phyloP scores from a whole-genome alignment of 2,329 filamentous ascomycete species.

The Pestalotiopsis sp. region DNA sequence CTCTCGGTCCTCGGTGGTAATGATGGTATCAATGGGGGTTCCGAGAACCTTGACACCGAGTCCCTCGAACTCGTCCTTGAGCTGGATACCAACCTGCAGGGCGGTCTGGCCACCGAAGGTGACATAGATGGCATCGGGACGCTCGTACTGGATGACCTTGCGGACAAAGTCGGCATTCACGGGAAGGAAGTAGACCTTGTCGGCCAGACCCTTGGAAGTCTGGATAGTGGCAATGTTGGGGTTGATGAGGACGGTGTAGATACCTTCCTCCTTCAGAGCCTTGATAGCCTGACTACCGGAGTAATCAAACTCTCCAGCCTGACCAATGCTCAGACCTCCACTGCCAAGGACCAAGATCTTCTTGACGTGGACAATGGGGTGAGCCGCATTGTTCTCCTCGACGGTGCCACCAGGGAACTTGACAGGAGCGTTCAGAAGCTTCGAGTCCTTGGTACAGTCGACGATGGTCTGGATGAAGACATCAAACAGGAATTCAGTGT shows the following conservation, averaged over 20 bases:
- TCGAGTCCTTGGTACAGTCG: slow-evolving; percentile 68
- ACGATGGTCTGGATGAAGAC: slow-evolving; percentile 89
- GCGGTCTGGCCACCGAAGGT: slow-evolving; percentile 98
- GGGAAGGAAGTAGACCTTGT: slow-evolving; percentile 98
- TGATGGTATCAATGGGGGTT: slow-evolving; percentile 96
- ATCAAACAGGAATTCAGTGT: slow-evolving; percentile 96
- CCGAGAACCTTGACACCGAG: slow-evolving; percentile 94
- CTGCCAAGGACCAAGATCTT: slow-evolving; percentile 94
- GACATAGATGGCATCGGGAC: slow-evolving; percentile 94
- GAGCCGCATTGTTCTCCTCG: slow-evolving; percentile 74
- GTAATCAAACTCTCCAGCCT: slow-evolving; percentile 98
- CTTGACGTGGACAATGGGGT: slow-evolving; percentile 83
- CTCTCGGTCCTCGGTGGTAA: slow-evolving; percentile 97
- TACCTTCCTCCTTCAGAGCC: slow-evolving; percentile 94
- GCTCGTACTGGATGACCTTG: slow-evolving; percentile 94
- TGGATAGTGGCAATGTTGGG: slow-evolving; percentile 99
- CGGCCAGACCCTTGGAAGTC: slow-evolving; percentile 94
- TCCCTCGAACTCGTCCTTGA: slow-evolving; percentile 93
- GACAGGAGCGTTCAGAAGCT: slow-evolving; percentile 72
- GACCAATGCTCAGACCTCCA: slow-evolving; percentile 94
- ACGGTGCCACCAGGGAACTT: slow-evolving; percentile 83
- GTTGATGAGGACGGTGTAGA: slow-evolving; percentile 98
- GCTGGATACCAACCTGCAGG: slow-evolving; percentile 92
- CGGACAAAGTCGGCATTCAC: slow-evolving; percentile 97
- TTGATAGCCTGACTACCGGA: slow-evolving; percentile 98